Evolutionary conservation across 2,329 filamentous ascomycete species (phyloP).

Genomic region (Talaromyces sp.): DNA sequence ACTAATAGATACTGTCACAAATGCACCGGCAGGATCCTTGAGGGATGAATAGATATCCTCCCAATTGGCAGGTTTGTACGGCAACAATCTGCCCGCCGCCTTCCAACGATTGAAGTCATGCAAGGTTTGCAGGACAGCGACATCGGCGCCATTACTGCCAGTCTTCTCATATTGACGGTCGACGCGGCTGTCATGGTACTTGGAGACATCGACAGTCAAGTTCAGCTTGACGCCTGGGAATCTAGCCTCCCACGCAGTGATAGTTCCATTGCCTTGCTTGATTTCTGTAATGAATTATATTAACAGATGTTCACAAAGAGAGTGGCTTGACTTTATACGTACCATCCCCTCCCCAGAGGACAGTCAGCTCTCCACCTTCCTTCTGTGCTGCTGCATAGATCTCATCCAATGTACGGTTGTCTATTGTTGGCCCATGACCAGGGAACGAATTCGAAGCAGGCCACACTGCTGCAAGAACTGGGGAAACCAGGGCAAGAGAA

Average conservation of each 20-base stretch:
- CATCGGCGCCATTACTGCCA: constrained; percentile 45
- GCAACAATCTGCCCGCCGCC: constrained; percentile 44
- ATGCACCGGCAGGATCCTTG: constrained; percentile 45
- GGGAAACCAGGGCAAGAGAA: not conserved
- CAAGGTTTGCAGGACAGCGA: constrained; percentile 37
- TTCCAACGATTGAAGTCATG: constrained; percentile 53
- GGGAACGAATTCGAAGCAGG: constrained; percentile 14
- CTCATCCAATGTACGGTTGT: constrained; percentile 49
- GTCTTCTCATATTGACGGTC: constrained; percentile 45
- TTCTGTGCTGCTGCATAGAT: constrained; percentile 50
- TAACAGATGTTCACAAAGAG: not conserved
- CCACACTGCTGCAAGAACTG: not conserved
- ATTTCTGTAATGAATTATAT: not conserved
- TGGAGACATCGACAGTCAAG: constrained; percentile 54
- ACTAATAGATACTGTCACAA: constrained; percentile 38
- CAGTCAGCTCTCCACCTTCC: constrained; percentile 31
- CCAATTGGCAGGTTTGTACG: constrained; percentile 47
- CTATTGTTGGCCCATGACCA: constrained; percentile 24
- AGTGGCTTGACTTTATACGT: not conserved
- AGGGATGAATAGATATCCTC: constrained; percentile 36
- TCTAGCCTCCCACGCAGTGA: constrained; percentile 20
- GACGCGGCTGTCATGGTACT: constrained; percentile 51
- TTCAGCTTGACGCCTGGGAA: constrained; percentile 54
- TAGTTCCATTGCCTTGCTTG: not conserved
- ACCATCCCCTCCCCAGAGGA: constrained; percentile 25